Evolutionary conservation across 2,329 filamentous ascomycete genomes (phyloP), one percentile per base, ranked within the genome.

Genomic region (Venturia nashicola): DNA sequence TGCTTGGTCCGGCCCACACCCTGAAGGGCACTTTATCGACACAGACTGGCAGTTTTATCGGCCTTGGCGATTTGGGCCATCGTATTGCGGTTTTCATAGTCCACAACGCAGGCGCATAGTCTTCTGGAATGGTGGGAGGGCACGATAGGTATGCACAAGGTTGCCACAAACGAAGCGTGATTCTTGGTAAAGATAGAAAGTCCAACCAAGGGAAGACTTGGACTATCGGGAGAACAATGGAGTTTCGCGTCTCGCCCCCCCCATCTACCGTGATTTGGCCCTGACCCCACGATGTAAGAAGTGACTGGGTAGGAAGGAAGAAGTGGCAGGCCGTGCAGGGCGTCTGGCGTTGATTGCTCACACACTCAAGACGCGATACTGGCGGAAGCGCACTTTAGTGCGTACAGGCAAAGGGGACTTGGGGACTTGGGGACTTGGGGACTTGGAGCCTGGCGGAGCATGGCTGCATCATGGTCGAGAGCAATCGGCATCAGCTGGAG

Each of bases 271-370:
- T 57, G 51, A 57, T 57, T 36, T 57, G 51, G 27, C 1, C 11
- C 14, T 36, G 51, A 27, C 27, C 51, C 51, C 51, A 57, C 51
- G 51, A 57, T 57, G 51, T 57, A 57, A 36, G 51, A 57, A 8
- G 51, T n/a, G 32, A 57, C 51, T 57, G 36, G 51, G 51, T 57
- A 57, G 51, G 51, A 57, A 36, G 39, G 27, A 11, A 36, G 32
- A 7, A 57, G 51, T 36, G 51, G 27, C 32, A 57, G 51, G 32
- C 51, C 51, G 51, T 36, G 51, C 51, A 57, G 51, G 51, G 9
- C 51, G 51, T 57, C 51, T 57, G 51, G 51, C 51, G 51, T 57
- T 57, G 51, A 57, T 57, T 57, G 51, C 51, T 36, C 51, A 57
- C 48, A 55, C 51, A 57, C 27, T 57, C 32, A 51, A 20, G 46